Evolutionary conservation across 305 asterid genomes (phyloP), one percentile per base, ranked within the genome.

Genomic region (Stenogyne calaminthoides): DNA sequence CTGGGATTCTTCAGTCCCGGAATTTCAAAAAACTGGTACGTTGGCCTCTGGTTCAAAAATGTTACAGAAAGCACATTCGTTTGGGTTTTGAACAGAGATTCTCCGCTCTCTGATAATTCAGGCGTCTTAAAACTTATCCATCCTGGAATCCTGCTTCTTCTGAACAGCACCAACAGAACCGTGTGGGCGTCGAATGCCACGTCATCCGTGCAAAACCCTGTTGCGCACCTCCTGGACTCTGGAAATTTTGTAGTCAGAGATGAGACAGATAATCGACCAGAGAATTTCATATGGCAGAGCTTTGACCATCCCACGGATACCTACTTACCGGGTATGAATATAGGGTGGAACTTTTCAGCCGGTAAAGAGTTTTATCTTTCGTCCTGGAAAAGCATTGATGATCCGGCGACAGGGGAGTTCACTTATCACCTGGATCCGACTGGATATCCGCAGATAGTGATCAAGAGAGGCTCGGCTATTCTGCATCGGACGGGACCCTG

Each of bases 11-110:
- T 75, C 64, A 68, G 65, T 39, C 73, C 78, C 2, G 73, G 73
- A 2, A 58, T 34, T n/a, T 74, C 79, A 63, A 60, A 3, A 0
- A 67, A 76, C 76, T 20, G 76, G 0, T 76, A 76, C 19, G 51
- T 76, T 5, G 80, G 80, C 27, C 44, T 76, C 40, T 75, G 79
- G 79, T 75, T 69, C 75, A 68, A 15, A 27, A 76, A 76, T 10
- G 69, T 76, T 0, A 61, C 75, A 66, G 75, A 36, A 0, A 25
- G 0, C n/a, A 39, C 80, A 0, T 0, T 60, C 7, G 75, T 61
- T 2, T 76, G 76, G 80, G 80, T 69, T 1, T 71, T 76, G n/a
- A 76, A 76, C 71, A 40, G 80, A 12, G 70, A 75, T 0, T 9
- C 40, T 51, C 75, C 79, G 2, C 15, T 75, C 59, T 22, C 37